phyloP scores from a whole-genome alignment of 2,329 filamentous ascomycete genomes.

The Verticillium klebahnii region DNA sequence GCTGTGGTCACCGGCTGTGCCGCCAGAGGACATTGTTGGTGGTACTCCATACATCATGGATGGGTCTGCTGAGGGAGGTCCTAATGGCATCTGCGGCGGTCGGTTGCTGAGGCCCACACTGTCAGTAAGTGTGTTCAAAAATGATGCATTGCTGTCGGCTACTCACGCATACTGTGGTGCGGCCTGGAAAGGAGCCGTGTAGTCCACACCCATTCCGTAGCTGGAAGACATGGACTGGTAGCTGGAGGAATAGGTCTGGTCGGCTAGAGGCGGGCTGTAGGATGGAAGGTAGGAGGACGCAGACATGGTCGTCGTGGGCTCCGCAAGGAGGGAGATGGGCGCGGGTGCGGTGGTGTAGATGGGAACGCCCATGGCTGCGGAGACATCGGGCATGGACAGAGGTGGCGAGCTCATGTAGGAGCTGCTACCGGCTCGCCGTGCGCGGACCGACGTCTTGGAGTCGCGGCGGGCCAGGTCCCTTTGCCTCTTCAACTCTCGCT shows the following conservation, averaged over 20 bases:
- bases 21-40: constrained; percentile 29
- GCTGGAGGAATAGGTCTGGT: constrained; percentile 27
- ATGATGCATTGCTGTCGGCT: background rate
- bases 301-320: constrained; percentile 39
- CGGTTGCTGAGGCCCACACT: constrained; percentile 25
- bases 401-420: constrained; percentile 35
- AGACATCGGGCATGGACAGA: constrained; percentile 37
- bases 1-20: constrained; percentile 19
- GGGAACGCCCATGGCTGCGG: constrained; percentile 36
- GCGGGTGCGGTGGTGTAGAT: constrained; percentile 48
- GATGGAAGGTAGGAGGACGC: constrained; percentile 41
- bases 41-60: constrained; percentile 40
- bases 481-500: constrained; percentile 58
- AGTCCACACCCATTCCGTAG: constrained; percentile 43
- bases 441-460: constrained; percentile 47
- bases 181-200: constrained; percentile 28
- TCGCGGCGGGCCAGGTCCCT: constrained; percentile 55
- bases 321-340: constrained; percentile 46
- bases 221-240: constrained; percentile 27
- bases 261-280: constrained; percentile 44
- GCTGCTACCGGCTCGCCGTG: constrained; percentile 46
- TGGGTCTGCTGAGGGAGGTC: constrained; percentile 29
- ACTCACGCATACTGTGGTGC: constrained; percentile 36
- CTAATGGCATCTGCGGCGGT: constrained; percentile 30
- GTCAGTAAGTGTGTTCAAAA: background rate